These are phyloP conservation scores for Leccinum pachyderme DNA, from an alignment of 1,284 basidiomycete genomes.

Conservation along the genomic window DNA sequence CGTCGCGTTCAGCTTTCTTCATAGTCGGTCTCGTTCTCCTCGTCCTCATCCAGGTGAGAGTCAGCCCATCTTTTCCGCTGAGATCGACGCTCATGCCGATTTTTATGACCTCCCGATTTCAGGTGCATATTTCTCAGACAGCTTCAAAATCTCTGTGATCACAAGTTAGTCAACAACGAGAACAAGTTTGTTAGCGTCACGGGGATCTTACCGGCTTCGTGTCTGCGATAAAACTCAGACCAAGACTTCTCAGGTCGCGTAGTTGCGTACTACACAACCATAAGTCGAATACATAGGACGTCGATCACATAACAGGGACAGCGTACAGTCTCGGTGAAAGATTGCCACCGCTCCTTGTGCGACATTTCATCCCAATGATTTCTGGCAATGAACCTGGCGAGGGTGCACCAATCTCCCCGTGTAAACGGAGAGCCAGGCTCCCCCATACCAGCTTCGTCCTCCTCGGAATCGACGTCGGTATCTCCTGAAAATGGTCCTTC, in stretches of 20 bases:
- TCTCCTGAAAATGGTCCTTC: conserved; percentile 17
- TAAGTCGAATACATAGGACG: conserved; percentile 1
- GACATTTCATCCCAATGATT: conserved; percentile 43
- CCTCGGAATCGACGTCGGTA: conserved; percentile 29
- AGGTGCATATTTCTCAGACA: conserved; percentile 23
- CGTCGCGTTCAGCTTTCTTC: conserved; percentile 7
- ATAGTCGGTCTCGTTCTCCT: conserved; percentile 24
- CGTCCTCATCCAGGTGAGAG: conserved; percentile 17
- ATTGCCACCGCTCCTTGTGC: conserved; percentile 50
- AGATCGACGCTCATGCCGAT: conserved; percentile 23
- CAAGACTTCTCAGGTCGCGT: conserved; percentile 53
- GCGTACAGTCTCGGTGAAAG: conserved; percentile 49
- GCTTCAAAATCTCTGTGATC: conserved; percentile 22
- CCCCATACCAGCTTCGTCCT: conserved; percentile 55
- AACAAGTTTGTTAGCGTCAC: conserved; percentile 10
- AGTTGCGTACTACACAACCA: conserved; percentile 38
- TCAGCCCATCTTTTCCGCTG: conserved; percentile 16
- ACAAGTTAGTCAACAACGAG: conserved; percentile 6
- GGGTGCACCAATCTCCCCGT: conserved; percentile 54
- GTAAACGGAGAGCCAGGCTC: conserved; percentile 46
- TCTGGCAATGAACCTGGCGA: conserved; percentile 55
- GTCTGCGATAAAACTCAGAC: conserved; percentile 55
- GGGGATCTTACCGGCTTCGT: conserved; percentile 44
- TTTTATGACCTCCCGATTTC: conserved; percentile 6
- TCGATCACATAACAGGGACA: neutral